Evolutionary conservation across 495 filamentous ascomycete species (phyloP), one percentile per base, ranked within the genome.

Genomic region (Penicillium argentinense): DNA sequence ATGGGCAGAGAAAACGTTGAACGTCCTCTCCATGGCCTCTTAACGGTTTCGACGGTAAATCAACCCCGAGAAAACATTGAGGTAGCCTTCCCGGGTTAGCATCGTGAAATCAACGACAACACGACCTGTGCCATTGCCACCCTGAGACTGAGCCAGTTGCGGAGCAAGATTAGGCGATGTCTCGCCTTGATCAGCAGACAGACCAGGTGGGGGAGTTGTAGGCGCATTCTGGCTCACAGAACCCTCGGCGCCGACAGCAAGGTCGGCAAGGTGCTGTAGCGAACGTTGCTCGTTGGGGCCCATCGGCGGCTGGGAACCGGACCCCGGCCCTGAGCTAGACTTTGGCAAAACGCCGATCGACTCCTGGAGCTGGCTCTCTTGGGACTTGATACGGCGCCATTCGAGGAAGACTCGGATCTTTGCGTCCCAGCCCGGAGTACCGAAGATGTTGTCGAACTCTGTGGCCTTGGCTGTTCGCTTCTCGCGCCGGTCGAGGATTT

Each of bases 261-360:
- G 60, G 51, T 86, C 83, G 2, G 84, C 84, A 6, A 87, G 71
- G 47, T 82, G 81, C 57, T 85, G 82, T 12, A 86, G 66, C 28
- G 72, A 75, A 43, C 72, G 70, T 49, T 75, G 72, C 46, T 75
- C 72, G 37, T 72, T 75, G 13, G 69, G 69, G 3, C 72, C 72
- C 56, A 75, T 63, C 11, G 72, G 70, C 1, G 64, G 67, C n/a
- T 60, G 57, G 1, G 53, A 51, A n/a, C 45, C 40, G 11, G 61
- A 45, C 14, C 41, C 44, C 1, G 49, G 48, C 12, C 46, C 42
- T 9, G 59, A 27, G 17, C 37, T 32, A n/a, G 32, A 13, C 33
- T 41, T 50, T 34, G 34, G 38, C 34, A 60, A 56, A 18, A 39
- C 51, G n/a, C 60, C 27, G 8, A 42, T 60, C 24, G 62, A 51